Base-by-base conservation (phyloP, 768 basidiomycete species). In the Leccinum incarnatum region DNA sequence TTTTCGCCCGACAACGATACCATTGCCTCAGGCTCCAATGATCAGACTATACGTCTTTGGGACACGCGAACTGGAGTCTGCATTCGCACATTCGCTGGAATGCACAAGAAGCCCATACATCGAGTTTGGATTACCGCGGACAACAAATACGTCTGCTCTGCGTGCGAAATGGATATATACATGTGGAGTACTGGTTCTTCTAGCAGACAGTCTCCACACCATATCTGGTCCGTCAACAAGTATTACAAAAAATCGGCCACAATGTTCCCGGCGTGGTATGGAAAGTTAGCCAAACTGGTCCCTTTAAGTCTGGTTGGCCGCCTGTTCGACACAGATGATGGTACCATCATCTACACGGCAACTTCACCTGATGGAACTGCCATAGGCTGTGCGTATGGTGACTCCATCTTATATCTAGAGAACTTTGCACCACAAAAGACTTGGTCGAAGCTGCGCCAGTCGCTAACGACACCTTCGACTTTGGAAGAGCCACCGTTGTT, bases 41-140 rank as follows among this genome's bases (percentile, higher is more conserved):
- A 70, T 25, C 62, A 54, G 25, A 59, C 55, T 3, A 49, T 69
- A 30, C 70, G 69, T 40, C 58, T 69, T 12, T 71, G 69, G 69
- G 65, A 69, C 19, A 54, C 56, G 23, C 54, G 45, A 21, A 64
- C 69, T 8, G 68, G 56, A 50, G 60, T 61, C 17, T 65, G 61
- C 37, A 40, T 68, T 11, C 55, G 59, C 6, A 62, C 62, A 17
- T 64, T 52, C 10, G 7, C 58, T 29, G 55, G 60, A 52, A 47
- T 21, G n/a, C 65, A 67, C 53, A 55, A 48, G 23, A 66, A 66
- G 25, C 54, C 64, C 5, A 45, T 66, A 59, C 46, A 14, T 17
- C 54, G 51, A n/a, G 65, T 66, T 23, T 59, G 61, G 61, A 55
- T 66, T n/a, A 66, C 65, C 6, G 52, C 61, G 30, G 65, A 66